Evolutionary conservation across 2,329 filamentous ascomycete genomes (phyloP), one percentile per base, ranked within the genome.

Genomic region (Alternaria arborescens): DNA sequence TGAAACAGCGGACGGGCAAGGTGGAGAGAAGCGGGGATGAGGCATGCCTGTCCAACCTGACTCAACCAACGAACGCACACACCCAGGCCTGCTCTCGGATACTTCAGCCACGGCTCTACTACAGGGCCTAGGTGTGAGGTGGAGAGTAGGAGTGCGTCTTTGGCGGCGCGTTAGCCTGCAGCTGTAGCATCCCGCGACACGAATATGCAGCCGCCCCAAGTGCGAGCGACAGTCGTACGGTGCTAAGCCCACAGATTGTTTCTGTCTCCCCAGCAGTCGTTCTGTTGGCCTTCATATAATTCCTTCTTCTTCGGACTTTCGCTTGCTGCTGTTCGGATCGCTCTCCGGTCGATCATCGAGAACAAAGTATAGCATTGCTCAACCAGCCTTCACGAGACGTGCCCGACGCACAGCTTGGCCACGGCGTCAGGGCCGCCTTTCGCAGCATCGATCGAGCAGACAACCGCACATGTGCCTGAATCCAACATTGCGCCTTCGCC

Each of bases 1-100:
- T 73, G 72, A 74, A 74, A 72, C 70, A 60, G 63, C 64, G 65
- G 69, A 62, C 60, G 62, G 40, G 61, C 59, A 58, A 59, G 59
- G 61, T 62, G 62, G 65, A 61, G 63, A 63, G 57, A 36, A 63
- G 67, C 67, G 62, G 65, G 60, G 64, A 61, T 61, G 48, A 51
- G 52, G 51, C 43, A 51, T 24, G 44, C 50, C 44, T 58, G 68
- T 62, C 60, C 46, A 5, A 50, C 20, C 46, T 38, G 46, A 50
- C 46, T 50, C 46, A 50, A 50, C 46, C 46, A 38, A 38, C 46
- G 57, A 36, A 67, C 67, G 61, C 50, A 57, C 62, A 58, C 46
- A 58, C 42, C 65, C 55, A 43, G 68, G 65, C 65, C 67, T 50
- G 61, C 59, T 65, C 52, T 65, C 60, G 58, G 53, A 58, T 55